Base-by-base conservation (phyloP, 176 grass and related monocot species). In the Pontederia crassipes region DNA sequence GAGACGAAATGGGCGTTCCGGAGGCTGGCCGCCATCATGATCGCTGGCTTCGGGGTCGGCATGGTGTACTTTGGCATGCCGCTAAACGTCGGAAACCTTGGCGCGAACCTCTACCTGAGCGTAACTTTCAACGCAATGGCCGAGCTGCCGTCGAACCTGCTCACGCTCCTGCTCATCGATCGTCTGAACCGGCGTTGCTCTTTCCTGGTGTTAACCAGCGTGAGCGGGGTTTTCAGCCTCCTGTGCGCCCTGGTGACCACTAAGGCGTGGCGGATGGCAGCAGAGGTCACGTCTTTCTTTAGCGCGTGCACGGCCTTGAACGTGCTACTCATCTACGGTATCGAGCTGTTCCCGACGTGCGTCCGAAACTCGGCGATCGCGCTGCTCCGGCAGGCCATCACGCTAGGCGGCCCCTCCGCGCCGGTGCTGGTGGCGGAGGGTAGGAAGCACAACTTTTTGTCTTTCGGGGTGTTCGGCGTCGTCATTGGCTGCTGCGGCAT, bases 341-440 rank as follows among this genome's bases (percentile, higher is more conserved):
- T 88, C 67, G 92, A 97, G 87, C 72, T 97, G 59, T 88, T 97
- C 68, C 92, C 92, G 59, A 97, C 87, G 65, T 81, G 80, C 45
- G 79, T 97, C 57, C 67, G 92, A 47, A 97, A 83, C 81, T 88
- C 87, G 6, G 87, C 92, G 5, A 83, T 97, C 17, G 74, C 87
- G 20, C 55, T 85, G 48, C 20, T 24, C 20, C 20, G 20, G 20
- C 20, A 24, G 20, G 20, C 20, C 20, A 24, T 24, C 20, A 24
- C 20, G 20, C 20, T 24, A 1, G 20, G 20, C 20, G 20, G 20
- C 20, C 0, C 1, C 20, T 24, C 20, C 20, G 20, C 20, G 20
- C 20, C 20, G 20, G 20, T 24, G 20, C 20, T 24, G 20, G 20
- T 24, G 20, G 20, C 20, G 20, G 20, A 24, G 20, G 20, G 20